Evolutionary conservation across 177 flowering plant species (phyloP), one percentile per base, ranked within the genome.

Genomic region (Vitis hybrid): DNA sequence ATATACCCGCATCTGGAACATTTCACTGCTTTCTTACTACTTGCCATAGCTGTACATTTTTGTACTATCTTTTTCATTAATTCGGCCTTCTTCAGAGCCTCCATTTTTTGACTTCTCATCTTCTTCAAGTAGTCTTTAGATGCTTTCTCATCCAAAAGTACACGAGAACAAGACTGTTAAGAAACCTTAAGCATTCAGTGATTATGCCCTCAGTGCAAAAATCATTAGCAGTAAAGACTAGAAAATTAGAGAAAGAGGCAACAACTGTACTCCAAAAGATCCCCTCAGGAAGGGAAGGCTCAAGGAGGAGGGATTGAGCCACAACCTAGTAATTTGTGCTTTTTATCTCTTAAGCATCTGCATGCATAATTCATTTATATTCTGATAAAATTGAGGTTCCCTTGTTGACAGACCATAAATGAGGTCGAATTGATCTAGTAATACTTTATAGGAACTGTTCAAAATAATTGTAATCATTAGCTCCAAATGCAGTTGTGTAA

Each of bases 1-100:
- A 79, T 19, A 73, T 79, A 90, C 70, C 94, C 91, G 69, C 99
- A 95, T 69, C 83, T 80, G 56, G 65, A 40, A 78, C 97, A 93
- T 70, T 52, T 61, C 16, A 78, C 75, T 46, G 83, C 69, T 78
- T 84, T 87, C 60, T 70, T 76, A 62, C 80, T 82, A 30, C 65
- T 74, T 67, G 78, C 70, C 82, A 77, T 72, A 16, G 70, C 70
- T 69, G 65, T 76, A 72, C 95, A 93, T 79, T 75, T 86, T 51
- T 79, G 78, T 14, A 91, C 78, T 10, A 89, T 62, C 61, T 67
- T 68, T 73, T 96, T 93, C 71, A 75, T 75, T 46, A 86, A 18
- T 3, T 76, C 87, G 65, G 21, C 64, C 86, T 92, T 96, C 81
- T 70, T 80, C 76, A 85, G 62, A 56, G 82, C 70, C 55, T 96